Evolutionary conservation across 352 stramenopile genomes (phyloP).

Genomic region (Pythium rhizo-oryzae): DNA sequence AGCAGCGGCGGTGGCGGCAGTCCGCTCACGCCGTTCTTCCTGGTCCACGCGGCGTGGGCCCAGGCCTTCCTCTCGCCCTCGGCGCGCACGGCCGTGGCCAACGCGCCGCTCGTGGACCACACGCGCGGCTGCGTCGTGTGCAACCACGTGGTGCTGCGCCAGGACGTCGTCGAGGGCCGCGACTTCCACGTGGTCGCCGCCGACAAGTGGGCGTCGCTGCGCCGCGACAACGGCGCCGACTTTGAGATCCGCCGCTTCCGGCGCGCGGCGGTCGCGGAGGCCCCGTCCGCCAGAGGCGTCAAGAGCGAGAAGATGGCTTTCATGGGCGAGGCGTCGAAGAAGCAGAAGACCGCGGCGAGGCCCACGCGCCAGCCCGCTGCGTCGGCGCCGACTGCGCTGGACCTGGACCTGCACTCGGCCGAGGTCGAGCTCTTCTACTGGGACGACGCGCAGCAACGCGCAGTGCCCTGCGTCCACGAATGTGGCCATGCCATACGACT

Average conservation of each 20-base stretch:
- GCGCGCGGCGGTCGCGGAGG: not conserved
- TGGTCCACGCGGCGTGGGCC: conserved; percentile 30
- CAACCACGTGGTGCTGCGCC: conserved; percentile 27
- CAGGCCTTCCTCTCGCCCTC: conserved; percentile 18
- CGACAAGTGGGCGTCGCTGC: conserved; percentile 6
- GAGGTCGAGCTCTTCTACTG: not conserved
- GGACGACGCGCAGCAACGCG: not conserved
- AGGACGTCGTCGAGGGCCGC: conserved; percentile 20
- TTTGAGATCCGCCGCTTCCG: conserved; percentile 9
- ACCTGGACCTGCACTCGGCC: conserved; percentile 1
- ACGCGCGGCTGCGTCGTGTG: conserved; percentile 24
- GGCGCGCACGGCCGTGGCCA: conserved; percentile 15
- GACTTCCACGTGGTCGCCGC: conserved; percentile 30
- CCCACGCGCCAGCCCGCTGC: no score
- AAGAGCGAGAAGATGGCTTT: conserved; percentile 12
- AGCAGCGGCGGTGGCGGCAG: not conserved
- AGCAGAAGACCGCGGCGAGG: not conserved
- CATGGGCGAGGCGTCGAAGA: no score
- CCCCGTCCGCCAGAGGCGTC: not conserved
- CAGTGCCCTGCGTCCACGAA: not conserved
- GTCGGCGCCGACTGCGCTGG: not conserved
- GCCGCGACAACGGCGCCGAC: not conserved
- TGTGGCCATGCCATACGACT: conserved; percentile 3
- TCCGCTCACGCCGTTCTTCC: conserved; percentile 9
- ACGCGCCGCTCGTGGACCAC: conserved; percentile 28